Base-by-base conservation (phyloP, 441 rosid species). In the Sinapis alba region DNA sequence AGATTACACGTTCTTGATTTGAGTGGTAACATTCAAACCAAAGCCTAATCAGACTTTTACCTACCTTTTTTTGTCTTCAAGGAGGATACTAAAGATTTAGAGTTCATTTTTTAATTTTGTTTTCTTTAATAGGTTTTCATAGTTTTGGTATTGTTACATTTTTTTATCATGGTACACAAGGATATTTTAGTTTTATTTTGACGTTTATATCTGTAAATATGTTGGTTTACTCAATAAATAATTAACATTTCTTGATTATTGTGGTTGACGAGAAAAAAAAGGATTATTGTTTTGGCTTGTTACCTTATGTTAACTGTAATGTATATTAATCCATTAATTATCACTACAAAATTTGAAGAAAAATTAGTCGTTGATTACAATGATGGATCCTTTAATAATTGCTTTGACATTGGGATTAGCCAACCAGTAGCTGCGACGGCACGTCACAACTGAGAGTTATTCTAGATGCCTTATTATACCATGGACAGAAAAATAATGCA, bases 401-500 rank as follows among this genome's bases (percentile, higher is more conserved):
- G 60, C 77, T 67, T 72, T 78, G 81, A 72, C 81, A 72, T 78
- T 72, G 77, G 77, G 70, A 67, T 72, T 66, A 78, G 54, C 77
- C 74, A 67, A 78, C 77, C 70, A 78, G 77, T 72, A 72, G 81
- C 65, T 78, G 78, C 77, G 26, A 78, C 81, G 81, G 81, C 69
- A 78, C 78, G 81, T 78, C 75, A 69, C 50, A 69, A 30, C 26
- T 6, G 65, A 43, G 60, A 72, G 77, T 26, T 72, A 72, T 67
- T 79, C 69, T 63, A 34, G 70, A 65, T 66, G 77, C 12, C 15
- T 56, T 62, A 63, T 9, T 43, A 63, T 32, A 75, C 69, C 65
- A 68, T 47, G 23, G 4, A 28, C 50, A 20, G n/a, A n/a, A n/a
- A 58, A 45, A n/a, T 13, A 36, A n/a, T 62, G n/a, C 16, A 21